Evolutionary conservation across 768 basidiomycete genomes (phyloP).

Genomic region (Suillus occidentalis): DNA sequence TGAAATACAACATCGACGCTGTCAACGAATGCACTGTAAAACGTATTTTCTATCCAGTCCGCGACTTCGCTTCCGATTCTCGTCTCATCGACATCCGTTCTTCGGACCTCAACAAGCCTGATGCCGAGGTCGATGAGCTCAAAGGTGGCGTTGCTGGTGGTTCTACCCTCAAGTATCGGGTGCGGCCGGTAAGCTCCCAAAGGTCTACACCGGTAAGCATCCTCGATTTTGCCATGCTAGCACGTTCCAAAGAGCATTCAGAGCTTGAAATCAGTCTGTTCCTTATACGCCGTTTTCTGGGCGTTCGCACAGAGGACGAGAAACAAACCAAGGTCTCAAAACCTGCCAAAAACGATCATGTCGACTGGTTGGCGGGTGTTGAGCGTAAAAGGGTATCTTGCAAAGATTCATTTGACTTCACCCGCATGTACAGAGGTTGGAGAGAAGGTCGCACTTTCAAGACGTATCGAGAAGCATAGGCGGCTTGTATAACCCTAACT

Average conservation of each 20-base stretch:
- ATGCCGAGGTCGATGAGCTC: slow-evolving; percentile 93
- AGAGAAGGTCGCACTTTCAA: slow-evolving; percentile 94
- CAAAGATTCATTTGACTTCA: slow-evolving; percentile 90
- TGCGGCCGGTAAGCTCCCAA: slow-evolving; percentile 90
- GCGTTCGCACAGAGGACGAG: slow-evolving; percentile 98
- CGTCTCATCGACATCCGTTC: slow-evolving; percentile 98
- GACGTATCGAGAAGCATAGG: slow-evolving; percentile 98
- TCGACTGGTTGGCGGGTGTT: slow-evolving; percentile 94
- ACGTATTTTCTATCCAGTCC: slow-evolving; percentile 94
- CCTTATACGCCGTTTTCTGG: slow-evolving; percentile 92
- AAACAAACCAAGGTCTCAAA: slow-evolving; percentile 97
- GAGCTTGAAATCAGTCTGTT: slow-evolving; percentile 93
- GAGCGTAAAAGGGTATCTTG: slow-evolving; percentile 91
- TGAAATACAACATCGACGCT: slow-evolving; percentile 99
- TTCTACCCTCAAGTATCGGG: slow-evolving; percentile 92
- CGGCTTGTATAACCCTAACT: too few species aligned
- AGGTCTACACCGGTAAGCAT: slow-evolving; percentile 79
- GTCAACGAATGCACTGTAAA: slow-evolving; percentile 99
- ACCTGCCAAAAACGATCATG: slow-evolving; percentile 91
- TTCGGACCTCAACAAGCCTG: slow-evolving; percentile 99
- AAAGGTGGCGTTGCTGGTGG: slow-evolving; percentile 99
- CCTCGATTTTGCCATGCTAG: neutral
- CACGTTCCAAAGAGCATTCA: slow-evolving; percentile 24
- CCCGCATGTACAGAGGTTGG: slow-evolving; percentile 96
- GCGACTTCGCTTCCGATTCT: slow-evolving; percentile 90